A percentile compares a stretch with the other conserved stretches of the same genome.
Conservation (phyloP, 169 alveolate genomes). For the Neospora caninum region DNA sequence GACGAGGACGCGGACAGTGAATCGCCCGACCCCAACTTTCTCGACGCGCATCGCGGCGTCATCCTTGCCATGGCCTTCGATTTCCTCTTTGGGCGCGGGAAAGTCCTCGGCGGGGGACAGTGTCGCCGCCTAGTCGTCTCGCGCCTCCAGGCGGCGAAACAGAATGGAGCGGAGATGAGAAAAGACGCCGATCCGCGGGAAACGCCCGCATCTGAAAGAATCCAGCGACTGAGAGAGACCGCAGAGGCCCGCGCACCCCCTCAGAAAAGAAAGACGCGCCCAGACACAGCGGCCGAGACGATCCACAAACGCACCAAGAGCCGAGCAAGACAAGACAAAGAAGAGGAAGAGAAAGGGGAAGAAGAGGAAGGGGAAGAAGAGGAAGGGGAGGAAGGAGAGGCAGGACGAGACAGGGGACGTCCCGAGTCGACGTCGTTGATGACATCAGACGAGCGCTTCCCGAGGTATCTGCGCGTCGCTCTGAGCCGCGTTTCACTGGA, state of each 20-base stretch:
- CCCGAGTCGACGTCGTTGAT: neutral
- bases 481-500: neutral
- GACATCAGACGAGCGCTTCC: neutral
- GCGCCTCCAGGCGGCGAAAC: constrained; percentile 12
- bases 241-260: neutral
- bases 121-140: neutral
- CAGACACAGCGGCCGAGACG: too few species aligned
- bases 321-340: too few species aligned
- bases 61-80: neutral
- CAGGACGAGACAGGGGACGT: too few species aligned
- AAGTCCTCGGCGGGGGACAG: neutral
- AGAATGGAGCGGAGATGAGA: neutral
- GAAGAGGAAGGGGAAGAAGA: too few species aligned
- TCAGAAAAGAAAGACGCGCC: too few species aligned
- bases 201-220: too few species aligned
- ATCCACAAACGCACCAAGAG: too few species aligned
- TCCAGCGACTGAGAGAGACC: neutral
- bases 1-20: neutral
- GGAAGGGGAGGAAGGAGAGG: too few species aligned
- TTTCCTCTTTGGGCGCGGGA: neutral
- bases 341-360: too few species aligned
- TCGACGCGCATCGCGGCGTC: neutral
- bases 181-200: neutral
- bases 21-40: neutral
- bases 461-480: constrained; percentile 28